A percentile compares a stretch with the other conserved stretches of the same genome.
Conservation (phyloP, 78 protist genomes). For the Neovahlkampfia damariscottae region DNA sequence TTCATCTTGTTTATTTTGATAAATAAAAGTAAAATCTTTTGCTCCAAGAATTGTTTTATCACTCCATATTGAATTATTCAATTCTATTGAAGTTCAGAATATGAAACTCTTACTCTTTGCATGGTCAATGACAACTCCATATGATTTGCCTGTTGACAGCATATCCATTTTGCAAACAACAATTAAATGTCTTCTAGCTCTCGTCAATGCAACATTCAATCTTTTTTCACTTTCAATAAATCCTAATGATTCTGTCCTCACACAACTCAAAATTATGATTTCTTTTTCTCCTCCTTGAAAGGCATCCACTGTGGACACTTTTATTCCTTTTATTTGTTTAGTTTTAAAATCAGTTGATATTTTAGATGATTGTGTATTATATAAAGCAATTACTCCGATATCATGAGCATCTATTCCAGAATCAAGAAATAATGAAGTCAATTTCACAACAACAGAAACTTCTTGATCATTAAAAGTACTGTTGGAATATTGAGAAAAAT, state of each 20-base stretch:
- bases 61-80: neutral
- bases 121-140: neutral
- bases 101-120: too few relatives aligned
- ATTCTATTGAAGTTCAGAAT: too few relatives aligned
- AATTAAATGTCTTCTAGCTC: conserved; percentile 58
- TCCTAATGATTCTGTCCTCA: conserved; percentile 14
- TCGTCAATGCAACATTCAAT: conserved; percentile 72
- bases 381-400: conserved; percentile 56
- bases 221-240: conserved; percentile 57
- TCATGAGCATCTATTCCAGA: conserved; percentile 7
- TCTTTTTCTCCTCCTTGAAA: conserved; percentile 80
- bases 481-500: too few relatives aligned
- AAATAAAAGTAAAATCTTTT: neutral
- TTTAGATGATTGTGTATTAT: conserved; percentile 14
- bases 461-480: conserved; percentile 34
- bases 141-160: conserved; percentile 2
- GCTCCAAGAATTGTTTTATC: neutral
- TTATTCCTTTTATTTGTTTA: neutral
- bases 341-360: neutral
- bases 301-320: conserved; percentile 59
- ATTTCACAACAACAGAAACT: neutral
- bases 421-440: conserved; percentile 11
- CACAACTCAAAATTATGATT: conserved; percentile 40
- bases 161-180: conserved; percentile 42
- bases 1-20: neutral